These are phyloP conservation scores for Poa annua DNA, from an alignment of 176 grass and related monocot genomes.

Conservation along the genomic window DNA sequence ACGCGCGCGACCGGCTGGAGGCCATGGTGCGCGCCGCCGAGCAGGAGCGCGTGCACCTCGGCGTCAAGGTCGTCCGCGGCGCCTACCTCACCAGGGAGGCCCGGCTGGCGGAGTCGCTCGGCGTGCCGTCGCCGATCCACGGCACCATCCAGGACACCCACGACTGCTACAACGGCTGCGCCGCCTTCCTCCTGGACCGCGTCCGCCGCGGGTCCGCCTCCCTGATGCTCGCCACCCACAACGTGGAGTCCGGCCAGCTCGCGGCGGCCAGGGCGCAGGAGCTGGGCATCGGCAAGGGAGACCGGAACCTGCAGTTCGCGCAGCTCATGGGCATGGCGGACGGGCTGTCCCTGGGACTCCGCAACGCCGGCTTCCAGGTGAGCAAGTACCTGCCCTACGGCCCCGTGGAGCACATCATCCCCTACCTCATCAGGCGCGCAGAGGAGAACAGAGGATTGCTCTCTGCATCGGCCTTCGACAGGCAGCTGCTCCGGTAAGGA, in stretches of 20 bases:
- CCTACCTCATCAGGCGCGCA: slow-evolving; percentile 87
- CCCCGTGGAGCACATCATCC: slow-evolving; percentile 88
- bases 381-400: slow-evolving; percentile 96
- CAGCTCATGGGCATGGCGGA: slow-evolving; percentile 99
- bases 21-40: slow-evolving; percentile 50
- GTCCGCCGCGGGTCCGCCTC: slow-evolving; percentile 62
- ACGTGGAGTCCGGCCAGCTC: slow-evolving; percentile 64
- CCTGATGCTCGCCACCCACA: slow-evolving; percentile 85
- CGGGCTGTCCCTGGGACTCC: slow-evolving; percentile 74
- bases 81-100: slow-evolving; percentile 87
- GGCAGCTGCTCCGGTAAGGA: slow-evolving; percentile 71
- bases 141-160: slow-evolving; percentile 75
- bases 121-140: slow-evolving; percentile 78
- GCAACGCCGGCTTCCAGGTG: slow-evolving; percentile 85
- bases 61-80: slow-evolving; percentile 88
- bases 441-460: slow-evolving; percentile 95
- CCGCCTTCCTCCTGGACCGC: slow-evolving; percentile 75
- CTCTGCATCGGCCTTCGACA: slow-evolving; percentile 68
- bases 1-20: slow-evolving; percentile 70
- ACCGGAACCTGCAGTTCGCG: slow-evolving; percentile 81
- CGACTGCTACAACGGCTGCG: slow-evolving; percentile 82
- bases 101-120: slow-evolving; percentile 55
- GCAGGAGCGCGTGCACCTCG: slow-evolving; percentile 55
- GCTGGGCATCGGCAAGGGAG: slow-evolving; percentile 60
- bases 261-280: slow-evolving; percentile 69